These are phyloP conservation scores for Alternaria novae-zelandiae DNA, from an alignment of 2,329 filamentous ascomycete genomes.

Conservation along the genomic window DNA sequence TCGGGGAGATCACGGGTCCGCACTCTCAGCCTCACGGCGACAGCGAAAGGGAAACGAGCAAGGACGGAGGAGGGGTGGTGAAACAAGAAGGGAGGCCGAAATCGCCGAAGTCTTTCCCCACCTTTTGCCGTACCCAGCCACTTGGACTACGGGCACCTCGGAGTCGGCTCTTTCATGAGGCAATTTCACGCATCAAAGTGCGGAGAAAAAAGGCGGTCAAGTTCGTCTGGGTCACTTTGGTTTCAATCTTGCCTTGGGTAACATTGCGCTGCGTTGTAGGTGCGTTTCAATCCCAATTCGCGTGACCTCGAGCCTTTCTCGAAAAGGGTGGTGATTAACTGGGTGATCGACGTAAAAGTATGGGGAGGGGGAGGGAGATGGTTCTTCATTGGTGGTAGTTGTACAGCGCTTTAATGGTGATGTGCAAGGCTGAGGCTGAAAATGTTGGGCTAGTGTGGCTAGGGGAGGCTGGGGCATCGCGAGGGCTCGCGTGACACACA, in stretches of 20 bases:
- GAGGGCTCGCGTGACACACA: neutral
- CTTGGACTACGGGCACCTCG: neutral
- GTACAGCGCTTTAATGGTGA: neutral
- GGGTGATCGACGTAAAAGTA: neutral
- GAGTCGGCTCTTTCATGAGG: neutral
- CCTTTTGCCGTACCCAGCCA: neutral
- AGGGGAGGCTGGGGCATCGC: neutral
- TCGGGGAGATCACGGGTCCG: neutral
- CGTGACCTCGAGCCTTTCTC: neutral
- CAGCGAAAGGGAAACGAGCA: neutral
- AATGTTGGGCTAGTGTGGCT: neutral
- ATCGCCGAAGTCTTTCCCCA: neutral
- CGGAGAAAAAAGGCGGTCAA: neutral
- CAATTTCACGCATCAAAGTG: neutral
- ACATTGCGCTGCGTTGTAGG: neutral
- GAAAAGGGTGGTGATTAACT: neutral
- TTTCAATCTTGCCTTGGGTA: neutral
- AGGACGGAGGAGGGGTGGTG: neutral
- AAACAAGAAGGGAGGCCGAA: neutral
- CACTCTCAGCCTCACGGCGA: neutral
- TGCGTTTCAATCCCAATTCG: neutral
- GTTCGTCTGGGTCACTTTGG: neutral
- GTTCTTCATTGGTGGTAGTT: neutral
- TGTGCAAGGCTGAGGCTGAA: constrained; percentile 1
- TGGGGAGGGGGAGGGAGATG: neutral